Evolutionary conservation across 2,329 filamentous ascomycete genomes (phyloP).

Genomic region (Curvularia hawaiiensis): DNA sequence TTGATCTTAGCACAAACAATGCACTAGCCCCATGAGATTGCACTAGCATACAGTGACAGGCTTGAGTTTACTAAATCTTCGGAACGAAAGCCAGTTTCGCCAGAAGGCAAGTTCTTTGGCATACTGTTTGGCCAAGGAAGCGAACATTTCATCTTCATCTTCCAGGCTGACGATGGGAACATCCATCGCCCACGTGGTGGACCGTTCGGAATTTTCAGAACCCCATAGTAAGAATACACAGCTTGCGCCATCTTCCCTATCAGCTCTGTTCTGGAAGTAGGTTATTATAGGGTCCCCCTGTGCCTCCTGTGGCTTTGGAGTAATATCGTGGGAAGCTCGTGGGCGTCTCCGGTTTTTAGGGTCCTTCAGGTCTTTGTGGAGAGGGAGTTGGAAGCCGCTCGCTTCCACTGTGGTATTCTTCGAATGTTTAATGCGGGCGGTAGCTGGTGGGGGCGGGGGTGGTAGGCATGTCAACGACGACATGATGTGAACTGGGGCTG

Average conservation of each 20-base stretch:
- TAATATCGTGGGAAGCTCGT: neutral
- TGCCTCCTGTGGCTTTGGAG: neutral
- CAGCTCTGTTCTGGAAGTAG: neutral
- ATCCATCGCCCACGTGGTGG: neutral
- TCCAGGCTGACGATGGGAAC: neutral
- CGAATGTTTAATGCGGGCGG: neutral
- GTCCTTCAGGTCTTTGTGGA: neutral
- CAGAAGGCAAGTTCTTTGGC: neutral
- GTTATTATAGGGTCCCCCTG: neutral
- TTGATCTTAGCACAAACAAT: neutral
- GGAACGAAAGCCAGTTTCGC: neutral
- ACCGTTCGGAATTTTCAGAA: neutral
- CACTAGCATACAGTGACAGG: neutral
- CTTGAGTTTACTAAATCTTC: neutral
- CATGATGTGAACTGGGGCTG: neutral
- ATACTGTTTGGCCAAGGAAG: neutral
- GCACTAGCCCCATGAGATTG: neutral
- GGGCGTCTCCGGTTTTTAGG: neutral
- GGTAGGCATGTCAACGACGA: neutral
- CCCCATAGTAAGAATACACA: conserved; percentile 3
- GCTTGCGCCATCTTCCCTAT: neutral
- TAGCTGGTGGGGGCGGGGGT: neutral
- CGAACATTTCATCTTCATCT: neutral
- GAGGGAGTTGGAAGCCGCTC: neutral
- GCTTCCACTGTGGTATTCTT: neutral